Base-by-base conservation (phyloP, 768 basidiomycete species). In the Mrakia hoshinonis region DNA sequence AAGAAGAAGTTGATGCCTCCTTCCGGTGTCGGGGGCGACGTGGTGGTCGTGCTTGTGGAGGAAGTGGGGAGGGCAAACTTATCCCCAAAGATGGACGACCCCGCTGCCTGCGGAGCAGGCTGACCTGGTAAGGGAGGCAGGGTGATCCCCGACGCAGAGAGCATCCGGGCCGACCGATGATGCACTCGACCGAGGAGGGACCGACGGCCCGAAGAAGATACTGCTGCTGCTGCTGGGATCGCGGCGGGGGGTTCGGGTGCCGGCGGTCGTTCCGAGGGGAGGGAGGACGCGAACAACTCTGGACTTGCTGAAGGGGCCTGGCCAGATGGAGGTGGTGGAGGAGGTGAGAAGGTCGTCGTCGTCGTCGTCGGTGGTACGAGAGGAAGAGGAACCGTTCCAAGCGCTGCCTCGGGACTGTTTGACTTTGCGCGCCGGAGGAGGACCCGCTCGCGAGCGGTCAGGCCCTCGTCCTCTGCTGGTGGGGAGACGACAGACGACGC, bases 1-100 rank as follows among this genome's bases (percentile, higher is more conserved):
- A 61, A 61, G 58, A 61, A 61, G 34, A 61, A 61, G 36, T 61
- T 61, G 58, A 61, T 61, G 58, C 31, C 31, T 36, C 58, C 20
- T 9, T 29, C 36, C 22, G 58, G 34, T 38, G 58, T 22, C 31
- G 58, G 54, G 11, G 54, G 54, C 4, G 26, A 29, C 2, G 54
- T 10, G 58, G 9, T 13, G 34, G 36, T 20, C 1, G 13, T 7
- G 20, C 31, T 22, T 3, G 58, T 36, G n/a, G 58, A 61, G 13
- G 58, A 15, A 10, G 29, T 15, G 24, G 58, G 34, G 18, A 61
- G 22, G 2, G 58, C 18, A 36, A 61, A 61, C 15, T 7, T 38
- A 31, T 61, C 36, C 12, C 18, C n/a, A 36, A 61, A 61, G 15
- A 20, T 38, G 26, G 55, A 58, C 11, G 24, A 43, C 43, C 43